Percentiles rank a stretch among this genome's conserved stretches.
Evolutionary conservation across 2,329 filamentous ascomycete species (phyloP).

Genomic region (Sordariomycetes sp.): DNA sequence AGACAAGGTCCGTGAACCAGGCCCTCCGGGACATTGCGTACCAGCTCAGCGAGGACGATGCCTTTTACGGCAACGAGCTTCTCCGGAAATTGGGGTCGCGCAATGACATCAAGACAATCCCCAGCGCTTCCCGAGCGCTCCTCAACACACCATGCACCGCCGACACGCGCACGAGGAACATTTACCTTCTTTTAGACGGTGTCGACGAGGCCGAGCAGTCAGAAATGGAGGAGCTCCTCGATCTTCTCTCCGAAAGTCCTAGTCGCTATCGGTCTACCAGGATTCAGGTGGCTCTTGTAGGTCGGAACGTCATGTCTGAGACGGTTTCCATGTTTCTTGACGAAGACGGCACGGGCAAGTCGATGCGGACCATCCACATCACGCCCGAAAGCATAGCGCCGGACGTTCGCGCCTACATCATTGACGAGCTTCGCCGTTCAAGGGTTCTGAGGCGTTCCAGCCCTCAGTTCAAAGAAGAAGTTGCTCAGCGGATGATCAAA

Average conservation of each 20-base stretch:
- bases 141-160: slow-evolving; percentile 25
- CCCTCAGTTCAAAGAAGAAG: slow-evolving; percentile 21
- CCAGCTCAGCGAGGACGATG: slow-evolving; percentile 33
- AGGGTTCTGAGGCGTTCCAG: slow-evolving; percentile 22
- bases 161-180: slow-evolving; percentile 18
- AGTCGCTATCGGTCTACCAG: slow-evolving; percentile 6
- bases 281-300: slow-evolving; percentile 27
- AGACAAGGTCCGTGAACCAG: slow-evolving; percentile 31
- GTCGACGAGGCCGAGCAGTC: slow-evolving; percentile 30
- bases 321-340: slow-evolving; percentile 22
- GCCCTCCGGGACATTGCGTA: slow-evolving; percentile 34
- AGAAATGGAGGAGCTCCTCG: slow-evolving; percentile 25
- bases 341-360: slow-evolving; percentile 16
- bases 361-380: slow-evolving; percentile 27
- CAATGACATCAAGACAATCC: slow-evolving; percentile 30
- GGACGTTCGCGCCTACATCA: slow-evolving; percentile 31
- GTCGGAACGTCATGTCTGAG: slow-evolving; percentile 29
- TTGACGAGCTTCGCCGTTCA: slow-evolving; percentile 25
- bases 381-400: slow-evolving; percentile 27
- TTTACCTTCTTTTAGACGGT: slow-evolving; percentile 34
- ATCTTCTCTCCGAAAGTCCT: slow-evolving; percentile 9
- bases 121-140: slow-evolving; percentile 30
- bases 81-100: slow-evolving; percentile 19
- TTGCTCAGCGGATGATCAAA: slow-evolving; percentile 26
- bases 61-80: slow-evolving; percentile 30